A percentile compares a stretch with the other conserved stretches of the same genome.
phyloP scores from a whole-genome alignment of 2,329 filamentous ascomycete species.

The Mycosphaerella arachidis region DNA sequence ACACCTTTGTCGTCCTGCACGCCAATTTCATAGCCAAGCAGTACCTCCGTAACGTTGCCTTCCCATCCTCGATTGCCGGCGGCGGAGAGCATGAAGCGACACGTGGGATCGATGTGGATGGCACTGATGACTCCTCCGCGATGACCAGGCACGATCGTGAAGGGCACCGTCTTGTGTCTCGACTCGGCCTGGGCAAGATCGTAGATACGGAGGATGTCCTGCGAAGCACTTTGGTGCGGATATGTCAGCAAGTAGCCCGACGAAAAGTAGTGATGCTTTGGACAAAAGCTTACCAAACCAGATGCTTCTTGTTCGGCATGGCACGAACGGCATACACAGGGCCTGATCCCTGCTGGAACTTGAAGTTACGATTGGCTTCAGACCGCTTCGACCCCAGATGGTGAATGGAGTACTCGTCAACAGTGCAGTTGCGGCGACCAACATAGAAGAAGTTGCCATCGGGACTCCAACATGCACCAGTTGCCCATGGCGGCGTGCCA shows the following conservation, averaged over 20 bases:
- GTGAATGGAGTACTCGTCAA: conserved; percentile 89
- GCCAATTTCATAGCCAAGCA: conserved; percentile 88
- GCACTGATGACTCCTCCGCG: conserved; percentile 82
- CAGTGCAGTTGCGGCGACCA: conserved; percentile 82
- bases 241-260: background rate
- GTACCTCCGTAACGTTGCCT: conserved; percentile 74
- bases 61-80: conserved; percentile 95
- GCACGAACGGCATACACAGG: conserved; percentile 80
- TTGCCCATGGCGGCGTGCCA: conserved; percentile 90
- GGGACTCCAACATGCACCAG: conserved; percentile 93
- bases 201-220: conserved; percentile 90
- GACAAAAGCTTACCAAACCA: conserved; percentile 64
- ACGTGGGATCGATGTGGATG: conserved; percentile 81
- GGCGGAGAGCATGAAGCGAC: conserved; percentile 84
- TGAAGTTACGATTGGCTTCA: conserved; percentile 72
- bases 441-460: conserved; percentile 95
- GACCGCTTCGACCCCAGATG: conserved; percentile 58
- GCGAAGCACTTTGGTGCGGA: conserved; percentile 61
- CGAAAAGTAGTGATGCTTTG: background rate
- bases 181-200: conserved; percentile 66
- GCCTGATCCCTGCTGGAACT: conserved; percentile 83
- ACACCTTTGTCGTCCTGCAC: conserved; percentile 28
- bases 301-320: conserved; percentile 88
- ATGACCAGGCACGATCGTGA: conserved; percentile 91
- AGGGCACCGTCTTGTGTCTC: conserved; percentile 76